Evolutionary conservation across 208 protist genomes (phyloP).

Genomic region (Trypanosoma cruzi): DNA sequence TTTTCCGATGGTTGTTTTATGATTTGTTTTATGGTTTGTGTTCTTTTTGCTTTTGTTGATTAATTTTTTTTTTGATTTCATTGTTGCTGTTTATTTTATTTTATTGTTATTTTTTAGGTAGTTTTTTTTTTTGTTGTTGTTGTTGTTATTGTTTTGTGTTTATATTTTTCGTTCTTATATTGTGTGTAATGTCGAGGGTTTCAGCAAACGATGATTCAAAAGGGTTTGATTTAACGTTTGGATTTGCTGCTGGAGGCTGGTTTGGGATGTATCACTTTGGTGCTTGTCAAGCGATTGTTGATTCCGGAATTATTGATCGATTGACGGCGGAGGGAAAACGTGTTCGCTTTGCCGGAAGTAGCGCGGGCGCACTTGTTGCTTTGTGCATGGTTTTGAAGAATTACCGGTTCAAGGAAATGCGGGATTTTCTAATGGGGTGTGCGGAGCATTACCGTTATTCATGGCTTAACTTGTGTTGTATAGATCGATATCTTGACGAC

Average conservation of each 20-base stretch:
- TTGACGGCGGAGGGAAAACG: slow-evolving; percentile 52
- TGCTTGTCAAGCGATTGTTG: slow-evolving; percentile 63
- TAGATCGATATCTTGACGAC: slow-evolving; percentile 44
- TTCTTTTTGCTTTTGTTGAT: neutral
- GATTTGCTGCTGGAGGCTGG: slow-evolving; percentile 78
- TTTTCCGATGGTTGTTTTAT: no score
- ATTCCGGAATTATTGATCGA: slow-evolving; percentile 56
- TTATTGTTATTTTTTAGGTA: neutral
- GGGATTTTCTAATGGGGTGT: slow-evolving; percentile 35
- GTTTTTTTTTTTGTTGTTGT: slow-evolving; percentile 15
- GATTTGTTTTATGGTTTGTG: no score
- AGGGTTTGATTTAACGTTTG: slow-evolving; percentile 62
- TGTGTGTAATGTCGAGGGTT: neutral
- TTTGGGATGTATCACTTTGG: slow-evolving; percentile 87
- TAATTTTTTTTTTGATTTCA: slow-evolving; percentile 17
- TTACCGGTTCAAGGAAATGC: slow-evolving; percentile 45
- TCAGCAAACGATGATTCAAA: neutral
- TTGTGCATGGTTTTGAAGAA: slow-evolving; percentile 44
- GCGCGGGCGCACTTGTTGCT: slow-evolving; percentile 58
- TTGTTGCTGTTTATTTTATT: slow-evolving; percentile 10
- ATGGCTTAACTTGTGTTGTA: slow-evolving; percentile 40
- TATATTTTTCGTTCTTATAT: neutral
- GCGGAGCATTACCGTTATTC: slow-evolving; percentile 57
- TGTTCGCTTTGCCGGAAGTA: slow-evolving; percentile 64
- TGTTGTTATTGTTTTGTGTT: neutral